phyloP scores from a whole-genome alignment of 148 eudicot genomes.

The Silene latifolia region DNA sequence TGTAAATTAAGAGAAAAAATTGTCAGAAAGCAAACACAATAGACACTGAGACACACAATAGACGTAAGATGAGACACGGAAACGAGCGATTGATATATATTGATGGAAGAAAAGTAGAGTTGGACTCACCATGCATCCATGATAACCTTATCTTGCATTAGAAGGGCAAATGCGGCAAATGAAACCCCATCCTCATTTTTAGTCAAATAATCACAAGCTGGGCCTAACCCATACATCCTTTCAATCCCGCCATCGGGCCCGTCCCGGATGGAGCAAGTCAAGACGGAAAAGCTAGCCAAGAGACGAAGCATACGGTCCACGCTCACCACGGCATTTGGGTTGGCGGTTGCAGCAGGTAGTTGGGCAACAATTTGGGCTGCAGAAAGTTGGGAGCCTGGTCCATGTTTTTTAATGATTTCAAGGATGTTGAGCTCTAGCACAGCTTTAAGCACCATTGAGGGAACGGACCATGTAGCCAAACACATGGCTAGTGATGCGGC shows the following conservation, averaged over 20 bases:
- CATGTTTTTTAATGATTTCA: conserved; percentile 47
- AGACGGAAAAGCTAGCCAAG: conserved; percentile 48
- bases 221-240: conserved; percentile 57
- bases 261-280: conserved; percentile 31
- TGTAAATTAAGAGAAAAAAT: too few species aligned
- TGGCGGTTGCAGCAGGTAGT: conserved; percentile 30
- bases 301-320: conserved; percentile 62
- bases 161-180: conserved; percentile 21
- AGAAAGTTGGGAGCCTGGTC: conserved; percentile 36
- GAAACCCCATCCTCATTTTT: conserved; percentile 52
- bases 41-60: too few species aligned
- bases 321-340: conserved; percentile 43
- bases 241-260: conserved; percentile 35
- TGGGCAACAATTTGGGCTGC: conserved; percentile 46
- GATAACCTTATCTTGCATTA: conserved; percentile 9
- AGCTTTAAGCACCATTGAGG: conserved; percentile 61
- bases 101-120: too few species aligned
- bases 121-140: conserved; percentile 16
- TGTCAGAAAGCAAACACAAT: too few species aligned
- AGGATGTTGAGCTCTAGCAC: conserved; percentile 65
- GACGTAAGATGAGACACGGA: too few species aligned
- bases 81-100: too few species aligned
- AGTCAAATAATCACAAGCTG: conserved; percentile 54
- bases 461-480: conserved; percentile 52
- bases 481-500: conserved; percentile 45